A percentile compares a stretch with the other conserved stretches of the same genome.
Evolutionary conservation across 2,329 filamentous ascomycete species (phyloP).

Genomic region (Verticillium longisporum): DNA sequence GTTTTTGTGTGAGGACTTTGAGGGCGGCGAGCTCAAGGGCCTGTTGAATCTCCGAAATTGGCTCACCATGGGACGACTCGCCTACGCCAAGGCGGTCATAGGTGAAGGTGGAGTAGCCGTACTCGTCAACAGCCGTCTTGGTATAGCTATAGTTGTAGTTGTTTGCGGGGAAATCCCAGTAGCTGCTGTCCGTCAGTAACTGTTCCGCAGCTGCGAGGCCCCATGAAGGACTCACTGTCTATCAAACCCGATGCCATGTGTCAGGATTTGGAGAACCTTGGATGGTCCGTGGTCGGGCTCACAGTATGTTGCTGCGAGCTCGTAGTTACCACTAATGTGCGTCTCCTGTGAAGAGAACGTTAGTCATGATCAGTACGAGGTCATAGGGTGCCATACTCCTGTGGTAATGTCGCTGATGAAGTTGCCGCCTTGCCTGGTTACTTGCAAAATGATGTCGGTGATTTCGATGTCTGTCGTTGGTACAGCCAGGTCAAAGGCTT

Average conservation of each 20-base stretch:
- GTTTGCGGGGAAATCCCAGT: constrained; percentile 55
- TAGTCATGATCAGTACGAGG: constrained; percentile 1
- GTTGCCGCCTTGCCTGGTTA: constrained; percentile 43
- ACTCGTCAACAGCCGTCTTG: constrained; percentile 41
- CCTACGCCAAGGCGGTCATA: constrained; percentile 59
- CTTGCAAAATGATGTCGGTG: constrained; percentile 45
- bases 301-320: constrained; percentile 56
- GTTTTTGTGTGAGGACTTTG: constrained; percentile 39
- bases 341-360: constrained; percentile 29
- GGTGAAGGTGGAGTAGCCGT: constrained; percentile 52
- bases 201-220: too few relatives aligned
- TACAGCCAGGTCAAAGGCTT: constrained; percentile 40
- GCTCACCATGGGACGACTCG: constrained; percentile 49
- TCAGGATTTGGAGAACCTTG: constrained; percentile 29
- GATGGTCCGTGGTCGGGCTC: constrained; percentile 39
- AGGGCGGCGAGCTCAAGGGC: constrained; percentile 53
- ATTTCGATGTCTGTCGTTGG: constrained; percentile 48
- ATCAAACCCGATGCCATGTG: constrained; percentile 33
- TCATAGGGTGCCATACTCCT: not conserved
- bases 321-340: constrained; percentile 45
- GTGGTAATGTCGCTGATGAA: constrained; percentile 29
- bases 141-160: constrained; percentile 58
- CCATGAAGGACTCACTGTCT: not conserved
- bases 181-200: constrained; percentile 25
- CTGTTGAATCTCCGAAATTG: constrained; percentile 53